phyloP scores from a whole-genome alignment of 2,329 filamentous ascomycete species.

The Calonectria henricotiae region DNA sequence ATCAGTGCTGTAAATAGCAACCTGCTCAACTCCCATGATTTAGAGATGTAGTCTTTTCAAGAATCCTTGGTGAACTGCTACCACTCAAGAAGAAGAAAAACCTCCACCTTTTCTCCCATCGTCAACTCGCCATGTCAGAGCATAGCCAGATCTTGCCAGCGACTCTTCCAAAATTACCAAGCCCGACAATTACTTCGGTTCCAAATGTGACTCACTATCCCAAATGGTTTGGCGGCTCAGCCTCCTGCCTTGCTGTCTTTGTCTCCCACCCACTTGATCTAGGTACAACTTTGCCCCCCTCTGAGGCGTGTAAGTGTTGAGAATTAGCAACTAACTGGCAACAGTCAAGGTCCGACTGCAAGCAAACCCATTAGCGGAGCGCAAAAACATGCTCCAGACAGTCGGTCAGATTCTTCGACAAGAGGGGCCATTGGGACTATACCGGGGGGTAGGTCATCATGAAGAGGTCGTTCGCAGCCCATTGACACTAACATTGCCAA shows the following conservation, averaged over 20 bases:
- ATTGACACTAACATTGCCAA: background rate
- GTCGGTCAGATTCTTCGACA: conserved; percentile 29
- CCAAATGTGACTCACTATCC: conserved; percentile 31
- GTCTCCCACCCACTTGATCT: conserved; percentile 40
- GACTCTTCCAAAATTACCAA: background rate
- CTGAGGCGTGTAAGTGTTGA: background rate
- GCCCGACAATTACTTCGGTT: background rate
- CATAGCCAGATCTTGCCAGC: conserved; percentile 3
- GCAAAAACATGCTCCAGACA: conserved; percentile 30
- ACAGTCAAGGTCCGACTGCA: conserved; percentile 41
- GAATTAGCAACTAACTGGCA: background rate
- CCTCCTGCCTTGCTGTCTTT: conserved; percentile 40
- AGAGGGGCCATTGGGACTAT: conserved; percentile 33
- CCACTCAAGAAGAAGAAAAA: background rate
- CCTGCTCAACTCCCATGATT: background rate
- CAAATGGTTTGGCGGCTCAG: conserved; percentile 40
- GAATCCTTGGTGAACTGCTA: background rate
- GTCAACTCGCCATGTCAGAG: conserved; percentile 25
- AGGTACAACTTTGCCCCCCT: conserved; percentile 5
- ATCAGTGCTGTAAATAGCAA: conserved; percentile 11
- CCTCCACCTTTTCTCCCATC: background rate
- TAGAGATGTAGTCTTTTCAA: background rate
- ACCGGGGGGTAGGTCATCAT: conserved; percentile 29
- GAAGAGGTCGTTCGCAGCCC: background rate
- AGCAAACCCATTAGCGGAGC: conserved; percentile 27